A percentile compares a stretch with the other conserved stretches of the same genome.
These are phyloP conservation scores for Raffaelea arxii DNA, from an alignment of 2,329 filamentous ascomycete species.

Conservation along the genomic window DNA sequence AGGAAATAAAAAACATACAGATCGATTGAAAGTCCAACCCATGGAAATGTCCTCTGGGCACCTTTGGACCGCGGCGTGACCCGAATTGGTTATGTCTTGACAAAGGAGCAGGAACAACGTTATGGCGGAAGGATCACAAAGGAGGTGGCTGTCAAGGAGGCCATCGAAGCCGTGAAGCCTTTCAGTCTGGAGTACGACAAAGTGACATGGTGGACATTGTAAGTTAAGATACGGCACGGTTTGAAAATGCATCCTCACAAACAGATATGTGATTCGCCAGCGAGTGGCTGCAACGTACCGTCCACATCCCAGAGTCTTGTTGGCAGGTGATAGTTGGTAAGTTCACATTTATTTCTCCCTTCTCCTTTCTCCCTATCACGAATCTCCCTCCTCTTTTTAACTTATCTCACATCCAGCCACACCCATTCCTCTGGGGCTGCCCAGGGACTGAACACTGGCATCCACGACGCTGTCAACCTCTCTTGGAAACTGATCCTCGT, in stretches of 20 bases:
- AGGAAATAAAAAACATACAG: too few relatives aligned
- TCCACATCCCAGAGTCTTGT: background rate
- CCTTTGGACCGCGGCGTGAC: background rate
- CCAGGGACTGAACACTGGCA: conserved; percentile 49
- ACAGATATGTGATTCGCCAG: background rate
- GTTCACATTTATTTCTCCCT: background rate
- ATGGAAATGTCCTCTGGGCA: background rate
- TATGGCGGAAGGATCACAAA: background rate
- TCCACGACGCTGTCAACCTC: conserved; percentile 53
- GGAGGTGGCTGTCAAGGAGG: background rate
- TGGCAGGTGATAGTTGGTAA: background rate
- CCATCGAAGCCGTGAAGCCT: background rate
- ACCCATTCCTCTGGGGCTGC: conserved; percentile 57
- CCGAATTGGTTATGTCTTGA: background rate
- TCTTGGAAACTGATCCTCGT: conserved; percentile 40
- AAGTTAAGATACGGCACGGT: background rate
- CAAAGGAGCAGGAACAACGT: background rate
- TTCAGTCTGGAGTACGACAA: background rate
- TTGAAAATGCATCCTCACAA: background rate
- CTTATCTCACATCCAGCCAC: conserved; percentile 23
- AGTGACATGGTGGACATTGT: background rate
- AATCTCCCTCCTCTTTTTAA: background rate
- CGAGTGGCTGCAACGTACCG: background rate
- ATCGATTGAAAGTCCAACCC: background rate
- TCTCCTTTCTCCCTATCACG: background rate